phyloP scores from a whole-genome alignment of 495 filamentous ascomycete species.

The Penicillium atrosanguineum region DNA sequence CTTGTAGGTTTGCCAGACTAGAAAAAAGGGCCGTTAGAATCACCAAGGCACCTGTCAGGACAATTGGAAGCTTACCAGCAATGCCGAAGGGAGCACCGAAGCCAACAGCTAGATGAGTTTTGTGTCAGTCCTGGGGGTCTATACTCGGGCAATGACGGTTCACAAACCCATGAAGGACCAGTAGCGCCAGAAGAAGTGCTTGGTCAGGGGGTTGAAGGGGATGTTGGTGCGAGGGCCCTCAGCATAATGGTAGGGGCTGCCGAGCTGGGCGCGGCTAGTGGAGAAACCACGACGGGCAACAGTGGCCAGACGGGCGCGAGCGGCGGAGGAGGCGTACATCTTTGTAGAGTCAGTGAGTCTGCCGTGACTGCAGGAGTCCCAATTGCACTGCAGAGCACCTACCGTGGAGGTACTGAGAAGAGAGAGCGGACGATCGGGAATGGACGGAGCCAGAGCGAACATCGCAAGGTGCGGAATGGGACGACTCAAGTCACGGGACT shows the following conservation, averaged over 20 bases:
- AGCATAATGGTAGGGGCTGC: constrained; percentile 94
- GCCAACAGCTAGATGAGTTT: constrained; percentile 53
- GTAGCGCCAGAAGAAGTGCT: constrained; percentile 78
- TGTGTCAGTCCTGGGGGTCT: constrained; percentile 30
- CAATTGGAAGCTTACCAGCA: constrained; percentile 59
- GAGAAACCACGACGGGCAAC: constrained; percentile 92
- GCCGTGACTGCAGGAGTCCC: constrained; percentile 6
- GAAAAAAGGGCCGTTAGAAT: constrained; percentile 28
- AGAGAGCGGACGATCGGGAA: constrained; percentile 32
- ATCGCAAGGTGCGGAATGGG: constrained; percentile 29
- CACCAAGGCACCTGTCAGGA: not conserved
- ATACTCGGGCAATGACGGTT: constrained; percentile 11
- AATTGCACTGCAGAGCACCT: constrained; percentile 10
- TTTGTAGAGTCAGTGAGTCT: constrained; percentile 30
- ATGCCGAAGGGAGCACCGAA: constrained; percentile 81
- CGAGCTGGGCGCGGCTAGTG: constrained; percentile 79
- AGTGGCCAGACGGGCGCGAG: constrained; percentile 64
- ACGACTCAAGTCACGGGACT: constrained; percentile 30
- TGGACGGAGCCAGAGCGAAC: constrained; percentile 25
- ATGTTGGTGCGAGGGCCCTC: constrained; percentile 93
- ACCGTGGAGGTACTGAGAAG: constrained; percentile 35
- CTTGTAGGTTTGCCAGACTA: constrained; percentile 89
- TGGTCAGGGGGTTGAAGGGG: constrained; percentile 92
- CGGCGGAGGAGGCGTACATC: constrained; percentile 83
- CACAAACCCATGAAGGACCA: constrained; percentile 73